Percentiles rank a stretch among this genome's conserved stretches.
Evolutionary conservation across 2,329 filamentous ascomycete species (phyloP).

Genomic region (Fusarium agapanthi): DNA sequence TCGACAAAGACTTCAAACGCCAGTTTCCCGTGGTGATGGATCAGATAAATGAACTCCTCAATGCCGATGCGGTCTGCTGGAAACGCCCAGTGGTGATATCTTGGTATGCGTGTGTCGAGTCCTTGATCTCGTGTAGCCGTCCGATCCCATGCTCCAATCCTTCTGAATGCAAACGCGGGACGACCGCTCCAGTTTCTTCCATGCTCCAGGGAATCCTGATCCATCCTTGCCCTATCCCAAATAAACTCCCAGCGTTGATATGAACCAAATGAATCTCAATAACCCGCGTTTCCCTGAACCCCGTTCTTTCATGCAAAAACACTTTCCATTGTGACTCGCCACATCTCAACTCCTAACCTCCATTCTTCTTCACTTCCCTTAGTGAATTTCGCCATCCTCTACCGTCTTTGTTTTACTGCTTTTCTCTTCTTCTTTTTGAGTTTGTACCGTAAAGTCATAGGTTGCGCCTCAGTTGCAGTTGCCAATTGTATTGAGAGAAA

Average conservation of each 20-base stretch:
- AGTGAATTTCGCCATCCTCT: not conserved
- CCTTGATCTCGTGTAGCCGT: conserved; percentile 38
- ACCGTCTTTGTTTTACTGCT: not conserved
- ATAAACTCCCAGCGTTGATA: conserved; percentile 33
- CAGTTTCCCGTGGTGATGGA: conserved; percentile 20
- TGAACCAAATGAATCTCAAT: conserved; percentile 15
- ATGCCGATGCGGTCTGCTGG: conserved; percentile 23
- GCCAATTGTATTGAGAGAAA: not conserved
- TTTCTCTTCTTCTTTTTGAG: not conserved
- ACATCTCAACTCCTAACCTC: not conserved
- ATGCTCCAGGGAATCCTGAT: conserved; percentile 28
- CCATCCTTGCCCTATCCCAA: conserved; percentile 21
- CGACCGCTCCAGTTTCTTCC: conserved; percentile 33
- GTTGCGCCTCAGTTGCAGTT: not conserved
- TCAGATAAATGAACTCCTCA: conserved; percentile 23
- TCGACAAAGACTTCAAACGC: conserved; percentile 24
- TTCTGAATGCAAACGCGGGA: conserved; percentile 38
- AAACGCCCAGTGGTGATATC: conserved; percentile 22
- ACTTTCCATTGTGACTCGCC: not conserved
- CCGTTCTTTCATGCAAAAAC: conserved; percentile 3
- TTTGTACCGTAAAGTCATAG: not conserved
- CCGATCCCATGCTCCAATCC: conserved; percentile 33
- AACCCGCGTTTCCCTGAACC: conserved; percentile 1
- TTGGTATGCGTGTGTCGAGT: conserved; percentile 36
- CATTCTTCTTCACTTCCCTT: not conserved